Evolutionary conservation across 1,139 yeast species (phyloP).

Genomic region (Fermentozyma sake): DNA sequence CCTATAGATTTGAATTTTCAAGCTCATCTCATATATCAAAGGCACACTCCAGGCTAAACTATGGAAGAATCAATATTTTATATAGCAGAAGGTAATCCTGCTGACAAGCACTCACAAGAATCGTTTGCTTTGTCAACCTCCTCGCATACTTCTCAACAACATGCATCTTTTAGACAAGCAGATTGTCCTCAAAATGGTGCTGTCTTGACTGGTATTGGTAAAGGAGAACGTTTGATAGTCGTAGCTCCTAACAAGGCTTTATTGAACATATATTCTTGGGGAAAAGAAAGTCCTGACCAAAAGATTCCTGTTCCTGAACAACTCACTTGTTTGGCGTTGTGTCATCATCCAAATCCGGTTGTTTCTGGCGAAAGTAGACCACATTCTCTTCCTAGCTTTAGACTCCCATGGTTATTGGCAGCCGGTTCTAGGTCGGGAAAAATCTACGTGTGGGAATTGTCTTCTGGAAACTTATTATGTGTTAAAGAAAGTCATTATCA

Average conservation of each 20-base stretch:
- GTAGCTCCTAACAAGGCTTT: slow-evolving; percentile 70
- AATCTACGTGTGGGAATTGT: slow-evolving; percentile 78
- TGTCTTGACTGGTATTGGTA: slow-evolving; percentile 37
- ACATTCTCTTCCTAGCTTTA: slow-evolving; percentile 26
- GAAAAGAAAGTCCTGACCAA: slow-evolving; percentile 80
- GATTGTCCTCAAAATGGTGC: slow-evolving; percentile 47
- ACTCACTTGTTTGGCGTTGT: slow-evolving; percentile 52
- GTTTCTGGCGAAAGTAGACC: not conserved
- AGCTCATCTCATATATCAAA: slow-evolving; percentile 1
- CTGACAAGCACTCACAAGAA: slow-evolving; percentile 44
- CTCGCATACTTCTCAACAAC: slow-evolving; percentile 46
- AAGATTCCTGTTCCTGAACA: slow-evolving; percentile 83
- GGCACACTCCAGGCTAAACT: not conserved
- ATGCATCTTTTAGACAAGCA: slow-evolving; percentile 53
- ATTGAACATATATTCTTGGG: slow-evolving; percentile 67
- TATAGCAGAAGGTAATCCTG: slow-evolving; percentile 45
- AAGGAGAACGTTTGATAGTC: slow-evolving; percentile 48
- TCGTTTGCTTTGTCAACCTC: slow-evolving; percentile 49
- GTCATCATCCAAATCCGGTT: slow-evolving; percentile 33
- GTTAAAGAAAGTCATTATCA: slow-evolving; percentile 88
- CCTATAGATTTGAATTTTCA: slow-evolving; percentile 4
- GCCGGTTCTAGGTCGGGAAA: slow-evolving; percentile 74
- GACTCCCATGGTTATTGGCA: slow-evolving; percentile 64
- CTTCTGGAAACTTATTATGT: slow-evolving; percentile 69
- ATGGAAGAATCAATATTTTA: slow-evolving; percentile 65